Evolutionary conservation across 192 early-diverging fungal genomes (phyloP), one percentile per base, ranked within the genome.

Genomic region (Coemansia sp.): DNA sequence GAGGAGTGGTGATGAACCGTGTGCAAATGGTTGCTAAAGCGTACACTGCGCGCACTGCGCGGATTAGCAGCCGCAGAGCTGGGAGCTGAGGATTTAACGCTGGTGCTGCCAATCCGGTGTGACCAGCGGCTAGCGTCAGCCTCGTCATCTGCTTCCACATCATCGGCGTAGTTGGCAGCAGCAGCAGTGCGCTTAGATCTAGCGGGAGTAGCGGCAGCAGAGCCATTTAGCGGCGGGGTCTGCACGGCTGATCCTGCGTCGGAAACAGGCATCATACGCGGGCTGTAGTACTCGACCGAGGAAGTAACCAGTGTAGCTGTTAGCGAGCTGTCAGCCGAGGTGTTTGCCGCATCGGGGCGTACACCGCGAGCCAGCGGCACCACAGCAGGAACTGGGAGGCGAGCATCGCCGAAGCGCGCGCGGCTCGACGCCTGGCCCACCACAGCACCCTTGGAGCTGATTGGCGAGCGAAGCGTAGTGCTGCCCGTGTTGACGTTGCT

Each of bases 241-340:
- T 7, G 53, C 27, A 30, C 53, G 1, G 3, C 12, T 4, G 53
- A 56, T 0, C 53, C 53, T 2, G 53, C 29, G 15, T 56, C 53
- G 15, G 53, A 30, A 56, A 32, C 7, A 15, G 53, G 53, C 53
- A 56, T 67, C 38, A 74, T 65, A 47, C 61, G 70, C 34, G 78
- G 62, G 63, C 68, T 61, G 68, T 76, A 82, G 66, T 74, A 76
- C 53, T 82, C 80, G 62, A 76, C 71, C 2, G 80, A 82, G 11
- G 80, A 64, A 2, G 74, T 74, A 20, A 82, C 80, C 11, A 82
- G 63, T 1, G 80, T 82, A 11, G 74, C 74, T 0, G 80, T 82
- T 44, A 82, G 70, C 37, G 80, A 82, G 80, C 80, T 82, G 52
- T 82, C 71, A 11, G 80, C 59, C 0, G 80, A 82, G 27, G 67